Conservation (phyloP, 306 rosid genomes). For the Dalbergia cochinchinensis region DNA sequence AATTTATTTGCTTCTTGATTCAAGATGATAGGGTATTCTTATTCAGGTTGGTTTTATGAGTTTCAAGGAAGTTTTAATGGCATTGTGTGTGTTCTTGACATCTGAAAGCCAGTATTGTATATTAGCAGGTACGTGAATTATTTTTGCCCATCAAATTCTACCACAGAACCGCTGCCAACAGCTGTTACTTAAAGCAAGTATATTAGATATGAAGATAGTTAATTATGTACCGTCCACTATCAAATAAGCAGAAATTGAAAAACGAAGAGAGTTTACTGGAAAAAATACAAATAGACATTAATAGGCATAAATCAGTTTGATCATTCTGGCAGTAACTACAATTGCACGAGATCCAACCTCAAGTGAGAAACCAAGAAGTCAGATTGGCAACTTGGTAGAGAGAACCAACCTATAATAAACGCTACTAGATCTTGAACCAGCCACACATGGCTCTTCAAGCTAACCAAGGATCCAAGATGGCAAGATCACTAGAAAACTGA, state of each 20-base stretch:
- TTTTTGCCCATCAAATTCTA: no score
- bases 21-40: no score
- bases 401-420: constrained; percentile 40
- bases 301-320: constrained; percentile 24
- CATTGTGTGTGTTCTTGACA: no score
- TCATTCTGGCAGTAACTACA: constrained; percentile 38
- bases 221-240: no score
- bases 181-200: no score
- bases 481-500: constrained; percentile 10
- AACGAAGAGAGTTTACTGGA: not conserved
- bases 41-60: no score
- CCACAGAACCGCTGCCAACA: no score
- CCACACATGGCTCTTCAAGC: constrained; percentile 38
- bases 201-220: no score
- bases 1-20: no score
- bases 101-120: no score
- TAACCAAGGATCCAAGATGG: constrained; percentile 36
- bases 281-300: constrained; percentile 17
- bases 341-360: constrained; percentile 39
- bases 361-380: constrained; percentile 38
- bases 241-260: not conserved
- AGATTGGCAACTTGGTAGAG: constrained; percentile 20
- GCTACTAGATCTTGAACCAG: constrained; percentile 36
- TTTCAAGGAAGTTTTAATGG: no score
- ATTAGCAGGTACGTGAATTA: no score